Conservation (phyloP, 106 monocot genomes). For the Triglochin maritima region DNA sequence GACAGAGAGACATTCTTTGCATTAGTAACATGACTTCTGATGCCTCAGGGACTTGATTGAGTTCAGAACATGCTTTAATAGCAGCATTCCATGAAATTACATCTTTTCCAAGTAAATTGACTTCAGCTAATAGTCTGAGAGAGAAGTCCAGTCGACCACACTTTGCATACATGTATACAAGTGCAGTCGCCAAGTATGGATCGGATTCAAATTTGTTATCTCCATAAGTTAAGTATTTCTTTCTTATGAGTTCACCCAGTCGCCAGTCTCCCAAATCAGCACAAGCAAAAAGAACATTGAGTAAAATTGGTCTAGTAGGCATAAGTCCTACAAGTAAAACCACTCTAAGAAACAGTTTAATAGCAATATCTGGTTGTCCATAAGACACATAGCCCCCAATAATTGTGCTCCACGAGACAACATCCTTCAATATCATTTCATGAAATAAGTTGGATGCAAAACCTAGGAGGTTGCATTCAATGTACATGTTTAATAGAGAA, state of each 20-base stretch:
- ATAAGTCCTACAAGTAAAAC: slow-evolving; percentile 11
- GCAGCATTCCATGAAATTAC: slow-evolving; percentile 63
- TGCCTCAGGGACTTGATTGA: slow-evolving; percentile 15
- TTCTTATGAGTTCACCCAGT: slow-evolving; percentile 29
- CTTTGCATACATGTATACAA: slow-evolving; percentile 64
- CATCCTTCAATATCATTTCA: slow-evolving; percentile 44
- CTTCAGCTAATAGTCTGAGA: slow-evolving; percentile 20
- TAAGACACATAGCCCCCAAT: slow-evolving; percentile 53
- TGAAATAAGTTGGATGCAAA: slow-evolving; percentile 33
- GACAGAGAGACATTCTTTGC: slow-evolving; percentile 49
- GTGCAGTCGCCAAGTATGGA: slow-evolving; percentile 28
- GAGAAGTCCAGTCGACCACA: slow-evolving; percentile 36
- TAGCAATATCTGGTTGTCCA: slow-evolving; percentile 29
- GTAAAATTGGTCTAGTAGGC: slow-evolving; percentile 45
- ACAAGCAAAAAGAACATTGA: slow-evolving; percentile 49
- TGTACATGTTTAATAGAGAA: slow-evolving; percentile 58
- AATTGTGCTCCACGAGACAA: slow-evolving; percentile 51
- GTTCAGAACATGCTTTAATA: slow-evolving; percentile 46
- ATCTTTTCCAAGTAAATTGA: slow-evolving; percentile 22
- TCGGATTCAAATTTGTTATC: slow-evolving; percentile 13
- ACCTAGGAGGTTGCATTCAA: slow-evolving; percentile 17
- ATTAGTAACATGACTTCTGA: slow-evolving; percentile 28
- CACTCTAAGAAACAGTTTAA: slow-evolving; percentile 38
- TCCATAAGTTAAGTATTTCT: slow-evolving; percentile 21
- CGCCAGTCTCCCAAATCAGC: slow-evolving; percentile 48